Conservation (phyloP, 768 basidiomycete genomes). For the Boletus rubroflammeus region DNA sequence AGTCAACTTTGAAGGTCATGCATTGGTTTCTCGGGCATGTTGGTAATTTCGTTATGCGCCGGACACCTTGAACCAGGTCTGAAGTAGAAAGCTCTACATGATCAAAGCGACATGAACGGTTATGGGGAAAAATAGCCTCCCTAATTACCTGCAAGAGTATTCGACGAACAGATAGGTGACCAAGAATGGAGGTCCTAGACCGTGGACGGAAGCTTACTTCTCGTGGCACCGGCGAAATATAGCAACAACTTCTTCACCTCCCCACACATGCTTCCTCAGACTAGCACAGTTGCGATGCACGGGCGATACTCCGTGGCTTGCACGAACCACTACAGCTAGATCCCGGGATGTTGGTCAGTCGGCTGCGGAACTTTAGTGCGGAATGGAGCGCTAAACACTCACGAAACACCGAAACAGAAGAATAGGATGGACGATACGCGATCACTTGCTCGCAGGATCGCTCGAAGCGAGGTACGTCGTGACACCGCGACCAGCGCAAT, state of each 20-base stretch:
- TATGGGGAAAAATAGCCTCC: neutral
- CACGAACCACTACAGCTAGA: neutral
- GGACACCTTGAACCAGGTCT: neutral
- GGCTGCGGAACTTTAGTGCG: neutral
- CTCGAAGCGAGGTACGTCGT: neutral
- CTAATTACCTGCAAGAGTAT: constrained; percentile 1
- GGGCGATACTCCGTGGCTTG: neutral
- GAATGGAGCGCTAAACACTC: neutral
- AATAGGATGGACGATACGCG: neutral
- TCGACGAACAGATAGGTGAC: neutral
- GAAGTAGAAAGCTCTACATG: neutral
- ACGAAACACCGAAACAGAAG: neutral
- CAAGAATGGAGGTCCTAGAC: neutral
- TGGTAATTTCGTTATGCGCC: constrained; percentile 1
- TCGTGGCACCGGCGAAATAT: neutral
- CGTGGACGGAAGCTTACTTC: constrained; percentile 2
- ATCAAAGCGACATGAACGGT: neutral
- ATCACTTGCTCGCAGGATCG: neutral
- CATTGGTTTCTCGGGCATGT: neutral
- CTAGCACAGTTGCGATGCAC: neutral
- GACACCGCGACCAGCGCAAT: neutral
- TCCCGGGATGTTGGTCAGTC: neutral
- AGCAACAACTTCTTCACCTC: neutral
- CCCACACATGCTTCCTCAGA: neutral
- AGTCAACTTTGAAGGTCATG: neutral